Percentiles rank a stretch among this genome's conserved stretches.
phyloP scores from a whole-genome alignment of 2,329 filamentous ascomycete genomes.

The Fusarium phyllophilum region DNA sequence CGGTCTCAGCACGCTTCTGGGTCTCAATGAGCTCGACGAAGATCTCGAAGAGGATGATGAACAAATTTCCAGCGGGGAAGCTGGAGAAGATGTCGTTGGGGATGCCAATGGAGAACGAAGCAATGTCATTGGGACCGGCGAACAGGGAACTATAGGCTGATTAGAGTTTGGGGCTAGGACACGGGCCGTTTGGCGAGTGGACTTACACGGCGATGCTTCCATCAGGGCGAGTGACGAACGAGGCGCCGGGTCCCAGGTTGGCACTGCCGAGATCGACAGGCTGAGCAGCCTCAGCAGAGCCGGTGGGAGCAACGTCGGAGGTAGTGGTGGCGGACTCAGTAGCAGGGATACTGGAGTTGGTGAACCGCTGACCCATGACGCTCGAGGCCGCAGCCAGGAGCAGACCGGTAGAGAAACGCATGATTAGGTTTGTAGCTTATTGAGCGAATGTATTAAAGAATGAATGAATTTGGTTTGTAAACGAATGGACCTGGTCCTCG shows the following conservation, averaged over 20 bases:
- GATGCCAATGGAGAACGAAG: slow-evolving; percentile 2
- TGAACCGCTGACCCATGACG: slow-evolving; percentile 29
- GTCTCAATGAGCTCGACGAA: not conserved
- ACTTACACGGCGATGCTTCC: slow-evolving; percentile 12
- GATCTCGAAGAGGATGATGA: slow-evolving; percentile 2
- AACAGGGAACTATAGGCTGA: not conserved
- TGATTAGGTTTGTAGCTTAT: slow-evolving; percentile 1
- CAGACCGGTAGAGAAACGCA: slow-evolving; percentile 24
- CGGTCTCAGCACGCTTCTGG: slow-evolving; percentile 14
- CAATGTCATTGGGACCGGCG: not conserved
- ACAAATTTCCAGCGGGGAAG: not conserved
- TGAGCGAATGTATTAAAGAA: slow-evolving; percentile 8
- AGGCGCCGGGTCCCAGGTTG: not conserved
- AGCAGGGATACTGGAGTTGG: slow-evolving; percentile 22
- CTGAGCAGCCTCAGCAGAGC: rapidly evolving
- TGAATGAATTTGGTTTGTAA: slow-evolving; percentile 20
- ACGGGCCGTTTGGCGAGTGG: not conserved
- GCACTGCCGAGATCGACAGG: not conserved
- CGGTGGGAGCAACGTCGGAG: not conserved
- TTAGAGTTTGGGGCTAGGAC: not conserved
- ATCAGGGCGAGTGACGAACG: not conserved
- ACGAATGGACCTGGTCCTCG: slow-evolving; percentile 35
- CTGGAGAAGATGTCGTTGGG: rapidly evolving
- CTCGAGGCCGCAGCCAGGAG: slow-evolving; percentile 28
- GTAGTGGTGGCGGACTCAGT: not conserved